phyloP scores from a whole-genome alignment of 352 stramenopile genomes.

The Phytophthora pistaciae region DNA sequence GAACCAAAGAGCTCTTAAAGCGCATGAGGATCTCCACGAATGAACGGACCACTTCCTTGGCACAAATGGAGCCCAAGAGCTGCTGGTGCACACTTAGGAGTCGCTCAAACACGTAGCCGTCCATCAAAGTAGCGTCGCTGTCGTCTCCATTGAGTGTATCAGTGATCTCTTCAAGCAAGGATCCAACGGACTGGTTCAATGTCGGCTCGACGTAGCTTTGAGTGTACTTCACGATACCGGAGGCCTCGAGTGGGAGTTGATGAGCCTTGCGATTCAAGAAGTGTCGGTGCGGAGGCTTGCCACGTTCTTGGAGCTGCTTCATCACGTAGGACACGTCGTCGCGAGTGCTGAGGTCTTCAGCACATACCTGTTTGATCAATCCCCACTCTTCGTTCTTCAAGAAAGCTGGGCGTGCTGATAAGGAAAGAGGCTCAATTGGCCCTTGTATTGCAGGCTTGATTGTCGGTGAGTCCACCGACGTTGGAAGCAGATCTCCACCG shows the following conservation, averaged over 20 bases:
- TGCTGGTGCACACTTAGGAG: constrained; percentile 26
- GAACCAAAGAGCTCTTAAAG: constrained; percentile 25
- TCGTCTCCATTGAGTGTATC: constrained; percentile 9
- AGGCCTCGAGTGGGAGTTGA: neutral
- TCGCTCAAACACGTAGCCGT: constrained; percentile 26
- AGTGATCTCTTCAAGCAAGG: constrained; percentile 25
- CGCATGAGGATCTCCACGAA: constrained; percentile 23
- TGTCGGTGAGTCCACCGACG: neutral
- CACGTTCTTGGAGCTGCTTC: constrained; percentile 18
- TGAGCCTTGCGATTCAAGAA: constrained; percentile 30
- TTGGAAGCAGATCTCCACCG: constrained; percentile 19
- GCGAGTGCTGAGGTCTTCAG: constrained; percentile 8
- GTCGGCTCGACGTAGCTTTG: constrained; percentile 17
- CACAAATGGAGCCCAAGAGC: constrained; percentile 21
- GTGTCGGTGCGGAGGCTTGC: constrained; percentile 6
- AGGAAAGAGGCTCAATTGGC: neutral
- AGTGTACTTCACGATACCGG: constrained; percentile 21
- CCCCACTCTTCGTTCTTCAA: constrained; percentile 24
- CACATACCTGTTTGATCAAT: constrained; percentile 26
- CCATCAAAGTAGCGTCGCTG: constrained; percentile 15
- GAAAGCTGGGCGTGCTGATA: constrained; percentile 14
- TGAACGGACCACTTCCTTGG: constrained; percentile 19
- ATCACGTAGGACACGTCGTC: constrained; percentile 13
- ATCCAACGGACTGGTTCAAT: constrained; percentile 8
- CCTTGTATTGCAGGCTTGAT: constrained; percentile 1